These are phyloP conservation scores for Kwoniella heveanensis DNA, from an alignment of 768 basidiomycete species.

Conservation along the genomic window DNA sequence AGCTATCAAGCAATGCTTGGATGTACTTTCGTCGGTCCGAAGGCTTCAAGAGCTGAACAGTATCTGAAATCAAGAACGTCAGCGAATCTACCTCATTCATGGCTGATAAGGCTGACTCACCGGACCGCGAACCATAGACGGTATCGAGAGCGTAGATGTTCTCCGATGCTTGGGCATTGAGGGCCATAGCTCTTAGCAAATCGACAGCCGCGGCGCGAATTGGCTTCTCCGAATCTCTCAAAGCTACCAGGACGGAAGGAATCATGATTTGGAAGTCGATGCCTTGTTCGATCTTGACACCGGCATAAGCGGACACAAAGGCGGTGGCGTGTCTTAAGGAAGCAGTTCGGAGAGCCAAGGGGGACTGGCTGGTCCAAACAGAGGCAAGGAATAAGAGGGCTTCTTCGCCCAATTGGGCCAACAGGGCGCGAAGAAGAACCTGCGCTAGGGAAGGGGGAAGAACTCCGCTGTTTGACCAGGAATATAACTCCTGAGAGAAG, in stretches of 20 bases:
- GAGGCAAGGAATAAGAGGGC: constrained; percentile 79
- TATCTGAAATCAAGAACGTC: constrained; percentile 10
- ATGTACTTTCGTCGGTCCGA: constrained; percentile 63
- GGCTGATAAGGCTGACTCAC: constrained; percentile 24
- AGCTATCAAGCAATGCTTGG: constrained; percentile 72
- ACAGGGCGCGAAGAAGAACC: constrained; percentile 66
- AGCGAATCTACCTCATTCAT: not conserved
- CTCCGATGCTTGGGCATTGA: constrained; percentile 14
- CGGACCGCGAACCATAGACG: constrained; percentile 52
- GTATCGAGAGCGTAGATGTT: constrained; percentile 54
- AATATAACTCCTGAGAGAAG: constrained; percentile 70
- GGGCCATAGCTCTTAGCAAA: constrained; percentile 34
- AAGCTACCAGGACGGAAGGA: constrained; percentile 49
- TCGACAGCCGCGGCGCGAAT: constrained; percentile 51
- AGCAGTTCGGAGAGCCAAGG: constrained; percentile 58
- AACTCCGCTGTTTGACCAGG: constrained; percentile 65
- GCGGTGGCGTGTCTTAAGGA: constrained; percentile 76
- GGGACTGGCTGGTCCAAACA: constrained; percentile 59
- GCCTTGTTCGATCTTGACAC: constrained; percentile 60
- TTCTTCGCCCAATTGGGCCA: constrained; percentile 69
- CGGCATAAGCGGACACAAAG: constrained; percentile 73
- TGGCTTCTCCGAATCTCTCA: constrained; percentile 41
- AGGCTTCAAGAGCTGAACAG: constrained; percentile 44
- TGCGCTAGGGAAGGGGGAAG: constrained; percentile 62
- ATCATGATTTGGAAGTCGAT: constrained; percentile 58